Conservation (phyloP, 495 filamentous ascomycete genomes). For the Penicillium paradoxum region DNA sequence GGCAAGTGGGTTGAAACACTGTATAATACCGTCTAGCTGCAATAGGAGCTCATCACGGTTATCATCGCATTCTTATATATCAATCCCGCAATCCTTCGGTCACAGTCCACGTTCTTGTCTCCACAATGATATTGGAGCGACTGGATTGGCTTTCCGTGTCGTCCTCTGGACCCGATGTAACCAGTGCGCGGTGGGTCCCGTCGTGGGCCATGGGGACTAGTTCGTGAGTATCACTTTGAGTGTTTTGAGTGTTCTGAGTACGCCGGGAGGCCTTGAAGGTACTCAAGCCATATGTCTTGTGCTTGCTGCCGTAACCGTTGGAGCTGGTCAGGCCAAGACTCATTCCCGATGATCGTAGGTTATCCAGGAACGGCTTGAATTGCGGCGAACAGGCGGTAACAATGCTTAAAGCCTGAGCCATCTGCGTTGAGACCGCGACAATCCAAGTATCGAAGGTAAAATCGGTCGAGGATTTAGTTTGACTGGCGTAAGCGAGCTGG, state of each 20-base stretch:
- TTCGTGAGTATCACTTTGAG: slow-evolving; percentile 16
- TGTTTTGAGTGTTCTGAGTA: slow-evolving; percentile 2
- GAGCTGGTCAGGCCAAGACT: slow-evolving; percentile 26
- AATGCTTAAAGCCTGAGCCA: slow-evolving; percentile 34
- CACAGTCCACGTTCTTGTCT: slow-evolving; percentile 20
- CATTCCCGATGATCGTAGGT: slow-evolving; percentile 39
- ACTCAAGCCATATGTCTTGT: slow-evolving; percentile 10
- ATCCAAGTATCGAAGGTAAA: slow-evolving; percentile 26
- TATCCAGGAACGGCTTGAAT: slow-evolving; percentile 44
- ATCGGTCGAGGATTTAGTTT: slow-evolving; percentile 11
- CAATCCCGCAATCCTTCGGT: slow-evolving; percentile 10
- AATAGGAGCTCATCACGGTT: neutral
- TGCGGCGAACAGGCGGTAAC: slow-evolving; percentile 43
- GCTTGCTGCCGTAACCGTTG: slow-evolving; percentile 11
- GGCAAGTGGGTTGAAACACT: too few species aligned
- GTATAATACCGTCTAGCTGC: neutral
- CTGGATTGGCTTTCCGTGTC: slow-evolving; percentile 29
- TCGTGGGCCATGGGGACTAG: slow-evolving; percentile 11
- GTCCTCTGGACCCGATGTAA: slow-evolving; percentile 19
- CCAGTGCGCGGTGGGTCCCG: slow-evolving; percentile 3
- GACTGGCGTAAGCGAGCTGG: slow-evolving; percentile 29
- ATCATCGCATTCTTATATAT: neutral
- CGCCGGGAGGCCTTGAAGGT: slow-evolving; percentile 8
- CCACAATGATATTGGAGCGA: slow-evolving; percentile 29
- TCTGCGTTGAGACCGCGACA: slow-evolving; percentile 29